These are phyloP conservation scores for Ceratobasidium sp. DNA, from an alignment of 1,284 basidiomycete species.

Conservation along the genomic window DNA sequence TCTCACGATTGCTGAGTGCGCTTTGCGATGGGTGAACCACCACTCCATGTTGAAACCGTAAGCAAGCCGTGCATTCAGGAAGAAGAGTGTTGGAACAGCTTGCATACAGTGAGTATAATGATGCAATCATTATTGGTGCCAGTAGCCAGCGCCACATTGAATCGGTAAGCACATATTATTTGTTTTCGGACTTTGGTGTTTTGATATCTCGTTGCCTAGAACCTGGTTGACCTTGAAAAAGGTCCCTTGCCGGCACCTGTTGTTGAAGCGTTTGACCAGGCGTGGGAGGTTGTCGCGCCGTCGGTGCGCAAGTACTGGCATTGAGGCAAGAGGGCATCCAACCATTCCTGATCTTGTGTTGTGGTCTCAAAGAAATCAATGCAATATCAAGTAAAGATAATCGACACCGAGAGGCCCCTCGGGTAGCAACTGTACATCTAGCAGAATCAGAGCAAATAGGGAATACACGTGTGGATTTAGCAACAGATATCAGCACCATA, in stretches of 20 bases:
- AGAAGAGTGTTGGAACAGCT: background rate
- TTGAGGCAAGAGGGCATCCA: background rate
- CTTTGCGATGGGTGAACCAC: slow-evolving; percentile 61
- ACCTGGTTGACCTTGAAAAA: slow-evolving; percentile 55
- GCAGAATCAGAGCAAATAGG: slow-evolving; percentile 28
- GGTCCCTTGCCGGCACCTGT: slow-evolving; percentile 65
- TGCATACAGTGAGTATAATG: slow-evolving; percentile 50
- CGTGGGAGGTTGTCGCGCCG: slow-evolving; percentile 53
- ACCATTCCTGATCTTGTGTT: background rate
- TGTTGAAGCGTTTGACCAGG: slow-evolving; percentile 63
- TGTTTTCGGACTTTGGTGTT: background rate
- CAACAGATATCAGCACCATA: slow-evolving; percentile 28
- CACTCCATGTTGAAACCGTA: slow-evolving; percentile 58
- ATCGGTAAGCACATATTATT: slow-evolving; percentile 47
- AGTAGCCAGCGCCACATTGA: slow-evolving; percentile 58
- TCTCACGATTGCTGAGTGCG: slow-evolving; percentile 60
- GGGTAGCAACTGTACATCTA: slow-evolving; percentile 24
- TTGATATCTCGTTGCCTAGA: slow-evolving; percentile 28
- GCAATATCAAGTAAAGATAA: slow-evolving; percentile 23
- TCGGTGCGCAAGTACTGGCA: slow-evolving; percentile 44
- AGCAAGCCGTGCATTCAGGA: background rate
- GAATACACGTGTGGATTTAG: slow-evolving; percentile 12
- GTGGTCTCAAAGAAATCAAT: background rate
- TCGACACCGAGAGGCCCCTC: background rate
- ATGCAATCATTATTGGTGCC: slow-evolving; percentile 60